Evolutionary conservation across 257 asterid genomes (phyloP).

Genomic region (Jacaranda copaia): DNA sequence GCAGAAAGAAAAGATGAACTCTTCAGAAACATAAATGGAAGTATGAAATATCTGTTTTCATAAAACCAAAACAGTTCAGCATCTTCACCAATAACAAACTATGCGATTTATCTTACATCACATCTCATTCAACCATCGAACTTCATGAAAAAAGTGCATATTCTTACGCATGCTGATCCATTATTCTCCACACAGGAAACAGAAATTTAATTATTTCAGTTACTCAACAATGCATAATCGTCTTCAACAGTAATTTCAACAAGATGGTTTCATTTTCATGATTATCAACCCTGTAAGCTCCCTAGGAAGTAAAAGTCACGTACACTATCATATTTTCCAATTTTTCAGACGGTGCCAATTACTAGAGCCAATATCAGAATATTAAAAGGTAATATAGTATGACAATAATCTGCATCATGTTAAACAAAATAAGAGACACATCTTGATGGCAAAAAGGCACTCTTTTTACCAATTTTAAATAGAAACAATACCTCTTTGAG

Average conservation of each 20-base stretch:
- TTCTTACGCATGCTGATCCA: background rate
- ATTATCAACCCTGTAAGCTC: conserved; percentile 9
- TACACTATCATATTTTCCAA: background rate
- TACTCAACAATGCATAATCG: background rate
- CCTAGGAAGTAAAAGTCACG: background rate
- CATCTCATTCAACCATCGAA: conserved; percentile 6
- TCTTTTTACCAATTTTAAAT: background rate
- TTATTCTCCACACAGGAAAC: conserved; percentile 8
- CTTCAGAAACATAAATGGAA: conserved; percentile 21
- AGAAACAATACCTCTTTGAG: conserved; percentile 71
- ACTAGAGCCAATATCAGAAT: background rate
- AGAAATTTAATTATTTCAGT: conserved; percentile 1
- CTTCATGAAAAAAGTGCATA: background rate
- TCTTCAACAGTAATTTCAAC: background rate
- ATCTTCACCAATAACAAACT: conserved; percentile 17
- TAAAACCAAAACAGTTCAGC: conserved; percentile 3
- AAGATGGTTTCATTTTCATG: background rate
- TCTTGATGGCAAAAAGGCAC: conserved; percentile 19
- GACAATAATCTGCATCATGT: background rate
- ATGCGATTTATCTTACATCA: conserved; percentile 9
- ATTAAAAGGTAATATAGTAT: background rate
- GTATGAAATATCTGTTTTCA: background rate
- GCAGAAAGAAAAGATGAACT: conserved; percentile 2
- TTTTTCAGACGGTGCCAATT: background rate
- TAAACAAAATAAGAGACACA: conserved; percentile 10